Conservation (phyloP, 768 basidiomycete genomes). For the Tricholoma bakamatsutake region DNA sequence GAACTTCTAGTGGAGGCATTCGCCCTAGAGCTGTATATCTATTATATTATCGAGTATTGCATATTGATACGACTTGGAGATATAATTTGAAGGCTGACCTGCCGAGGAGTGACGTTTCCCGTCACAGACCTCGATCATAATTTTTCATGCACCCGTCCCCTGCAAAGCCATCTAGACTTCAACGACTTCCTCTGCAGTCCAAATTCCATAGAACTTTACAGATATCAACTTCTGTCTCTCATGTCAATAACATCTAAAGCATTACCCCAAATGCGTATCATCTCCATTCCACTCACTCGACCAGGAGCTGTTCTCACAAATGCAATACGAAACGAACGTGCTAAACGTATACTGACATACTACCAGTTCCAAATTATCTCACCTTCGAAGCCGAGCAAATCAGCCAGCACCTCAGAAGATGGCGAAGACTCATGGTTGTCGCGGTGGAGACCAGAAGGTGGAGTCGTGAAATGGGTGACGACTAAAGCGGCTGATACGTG, state of each 20-base stretch:
- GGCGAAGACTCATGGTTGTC: slow-evolving; percentile 23
- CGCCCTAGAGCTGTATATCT: neutral
- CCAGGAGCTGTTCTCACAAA: slow-evolving; percentile 15
- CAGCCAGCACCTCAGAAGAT: neutral
- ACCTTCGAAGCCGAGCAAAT: slow-evolving; percentile 7
- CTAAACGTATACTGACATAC: slow-evolving; percentile 28
- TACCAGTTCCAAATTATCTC: slow-evolving; percentile 38
- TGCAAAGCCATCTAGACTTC: neutral
- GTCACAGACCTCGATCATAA: neutral
- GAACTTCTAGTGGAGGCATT: neutral
- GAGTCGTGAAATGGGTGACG: slow-evolving; percentile 42
- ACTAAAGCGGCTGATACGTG: slow-evolving; percentile 52
- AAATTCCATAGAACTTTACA: neutral
- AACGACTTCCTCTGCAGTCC: neutral
- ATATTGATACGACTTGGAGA: too few species aligned
- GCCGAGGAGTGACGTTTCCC: too few species aligned
- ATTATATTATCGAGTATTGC: too few species aligned
- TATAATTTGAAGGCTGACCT: too few species aligned
- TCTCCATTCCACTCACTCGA: slow-evolving; percentile 41
- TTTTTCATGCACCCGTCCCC: neutral
- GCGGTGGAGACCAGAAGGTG: slow-evolving; percentile 34
- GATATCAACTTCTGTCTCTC: neutral
- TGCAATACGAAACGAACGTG: slow-evolving; percentile 13
- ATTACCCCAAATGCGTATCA: slow-evolving; percentile 36
- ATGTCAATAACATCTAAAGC: slow-evolving; percentile 19